phyloP scores from a whole-genome alignment of 2,329 filamentous ascomycete species.

The Penicillium sp. region DNA sequence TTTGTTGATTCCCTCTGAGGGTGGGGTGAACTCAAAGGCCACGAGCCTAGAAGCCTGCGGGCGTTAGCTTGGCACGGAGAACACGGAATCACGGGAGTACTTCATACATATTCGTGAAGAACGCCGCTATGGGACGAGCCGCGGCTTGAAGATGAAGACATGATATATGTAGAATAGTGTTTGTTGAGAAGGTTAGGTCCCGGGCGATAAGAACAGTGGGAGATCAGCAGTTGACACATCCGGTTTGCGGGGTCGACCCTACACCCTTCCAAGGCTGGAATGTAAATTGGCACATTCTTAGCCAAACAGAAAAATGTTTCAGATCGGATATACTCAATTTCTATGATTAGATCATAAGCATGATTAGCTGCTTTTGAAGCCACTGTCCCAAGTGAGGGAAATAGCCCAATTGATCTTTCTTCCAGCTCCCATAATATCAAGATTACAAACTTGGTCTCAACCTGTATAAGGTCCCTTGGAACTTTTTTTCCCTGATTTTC shows the following conservation, averaged over 20 bases:
- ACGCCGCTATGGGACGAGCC: conserved; percentile 29
- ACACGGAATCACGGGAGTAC: background rate
- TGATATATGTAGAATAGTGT: conserved; percentile 1
- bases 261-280: no score
- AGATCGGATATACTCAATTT: no score
- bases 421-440: no score
- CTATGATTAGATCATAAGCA: no score
- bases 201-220: background rate
- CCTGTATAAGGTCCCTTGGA: no score
- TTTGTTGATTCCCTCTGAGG: conserved; percentile 27
- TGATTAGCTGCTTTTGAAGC: no score
- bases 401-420: no score
- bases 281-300: no score
- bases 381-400: no score
- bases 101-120: conserved; percentile 40
- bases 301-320: no score
- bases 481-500: no score
- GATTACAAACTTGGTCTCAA: no score
- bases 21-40: conserved; percentile 42
- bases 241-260: background rate
- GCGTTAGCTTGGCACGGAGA: background rate
- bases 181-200: background rate
- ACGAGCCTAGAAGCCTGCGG: conserved; percentile 40
- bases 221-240: conserved; percentile 13
- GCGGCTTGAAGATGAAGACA: conserved; percentile 16